A percentile compares a stretch with the other conserved stretches of the same genome.
Evolutionary conservation across 495 filamentous ascomycete genomes (phyloP).

Genomic region (Penicillium simplicissimum): DNA sequence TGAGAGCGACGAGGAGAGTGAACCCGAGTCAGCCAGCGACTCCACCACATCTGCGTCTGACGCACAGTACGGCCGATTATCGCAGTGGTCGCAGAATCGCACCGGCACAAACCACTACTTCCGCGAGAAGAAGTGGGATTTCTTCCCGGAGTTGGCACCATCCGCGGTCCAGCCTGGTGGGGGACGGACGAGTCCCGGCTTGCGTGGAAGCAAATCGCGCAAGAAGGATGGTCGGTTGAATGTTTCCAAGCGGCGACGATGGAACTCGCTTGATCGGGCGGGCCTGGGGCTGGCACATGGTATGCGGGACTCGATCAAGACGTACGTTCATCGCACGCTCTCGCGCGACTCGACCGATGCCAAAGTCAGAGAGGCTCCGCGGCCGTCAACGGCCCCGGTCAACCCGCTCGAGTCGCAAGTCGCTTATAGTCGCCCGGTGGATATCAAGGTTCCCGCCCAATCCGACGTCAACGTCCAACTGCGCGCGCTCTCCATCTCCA

Average conservation of each 20-base stretch:
- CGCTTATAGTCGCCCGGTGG: neutral
- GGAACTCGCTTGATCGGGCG: constrained; percentile 28
- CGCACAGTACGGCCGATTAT: constrained; percentile 30
- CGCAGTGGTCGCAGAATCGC: constrained; percentile 27
- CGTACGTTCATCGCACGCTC: constrained; percentile 37
- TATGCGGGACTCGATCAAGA: constrained; percentile 43
- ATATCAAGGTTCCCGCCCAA: neutral
- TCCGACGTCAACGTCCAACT: constrained; percentile 13
- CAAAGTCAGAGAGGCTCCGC: constrained; percentile 23
- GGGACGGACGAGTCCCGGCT: constrained; percentile 15
- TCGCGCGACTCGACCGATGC: constrained; percentile 29
- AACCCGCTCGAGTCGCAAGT: neutral
- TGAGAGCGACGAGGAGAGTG: neutral
- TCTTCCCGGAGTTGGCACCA: constrained; percentile 48
- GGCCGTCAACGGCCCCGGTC: constrained; percentile 25
- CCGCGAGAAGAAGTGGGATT: constrained; percentile 52
- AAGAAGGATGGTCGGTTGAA: constrained; percentile 35
- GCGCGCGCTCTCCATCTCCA: constrained; percentile 28
- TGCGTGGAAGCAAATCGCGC: constrained; percentile 13
- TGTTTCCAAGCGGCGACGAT: constrained; percentile 26
- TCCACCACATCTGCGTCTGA: constrained; percentile 17
- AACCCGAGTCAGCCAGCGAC: neutral
- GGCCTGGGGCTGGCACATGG: constrained; percentile 30
- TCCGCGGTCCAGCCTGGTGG: constrained; percentile 24
- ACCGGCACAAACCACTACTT: constrained; percentile 47